Evolutionary conservation across 1,284 basidiomycete genomes (phyloP).

Genomic region (Ganoderma sp.): DNA sequence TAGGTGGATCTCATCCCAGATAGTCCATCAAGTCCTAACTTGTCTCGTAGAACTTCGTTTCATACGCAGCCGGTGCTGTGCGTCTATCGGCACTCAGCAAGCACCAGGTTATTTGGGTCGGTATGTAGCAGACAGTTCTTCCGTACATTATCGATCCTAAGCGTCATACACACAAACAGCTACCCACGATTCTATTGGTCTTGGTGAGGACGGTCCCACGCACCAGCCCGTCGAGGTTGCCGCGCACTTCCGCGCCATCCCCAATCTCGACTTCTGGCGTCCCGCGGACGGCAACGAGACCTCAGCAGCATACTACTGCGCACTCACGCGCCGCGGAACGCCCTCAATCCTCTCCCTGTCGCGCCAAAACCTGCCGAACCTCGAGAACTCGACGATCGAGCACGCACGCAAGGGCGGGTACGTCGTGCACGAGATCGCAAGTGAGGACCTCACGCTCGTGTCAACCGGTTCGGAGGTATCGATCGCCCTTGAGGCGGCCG

Average conservation of each 20-base stretch:
- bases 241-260: constrained; percentile 85
- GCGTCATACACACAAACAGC: constrained; percentile 48
- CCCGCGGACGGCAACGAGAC: constrained; percentile 96
- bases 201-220: constrained; percentile 95
- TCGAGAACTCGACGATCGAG: constrained; percentile 88
- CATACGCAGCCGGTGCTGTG: constrained; percentile 92
- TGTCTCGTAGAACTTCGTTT: constrained; percentile 82
- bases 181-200: constrained; percentile 90
- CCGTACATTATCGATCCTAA: background rate
- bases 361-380: constrained; percentile 92
- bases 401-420: constrained; percentile 88
- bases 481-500: constrained; percentile 86
- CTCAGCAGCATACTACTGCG: constrained; percentile 86
- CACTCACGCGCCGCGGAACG: constrained; percentile 74
- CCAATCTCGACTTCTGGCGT: constrained; percentile 91
- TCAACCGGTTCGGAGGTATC: constrained; percentile 89
- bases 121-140: constrained; percentile 51
- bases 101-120: constrained; percentile 92
- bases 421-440: constrained; percentile 80
- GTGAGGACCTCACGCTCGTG: constrained; percentile 86
- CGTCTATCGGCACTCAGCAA: constrained; percentile 89
- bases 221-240: constrained; percentile 95
- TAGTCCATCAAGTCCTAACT: background rate
- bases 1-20: constrained; percentile 41
- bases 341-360: constrained; percentile 90